Evolutionary conservation across 2,329 filamentous ascomycete species (phyloP), one percentile per base, ranked within the genome.

Genomic region (Trichoderma afroharzianum): DNA sequence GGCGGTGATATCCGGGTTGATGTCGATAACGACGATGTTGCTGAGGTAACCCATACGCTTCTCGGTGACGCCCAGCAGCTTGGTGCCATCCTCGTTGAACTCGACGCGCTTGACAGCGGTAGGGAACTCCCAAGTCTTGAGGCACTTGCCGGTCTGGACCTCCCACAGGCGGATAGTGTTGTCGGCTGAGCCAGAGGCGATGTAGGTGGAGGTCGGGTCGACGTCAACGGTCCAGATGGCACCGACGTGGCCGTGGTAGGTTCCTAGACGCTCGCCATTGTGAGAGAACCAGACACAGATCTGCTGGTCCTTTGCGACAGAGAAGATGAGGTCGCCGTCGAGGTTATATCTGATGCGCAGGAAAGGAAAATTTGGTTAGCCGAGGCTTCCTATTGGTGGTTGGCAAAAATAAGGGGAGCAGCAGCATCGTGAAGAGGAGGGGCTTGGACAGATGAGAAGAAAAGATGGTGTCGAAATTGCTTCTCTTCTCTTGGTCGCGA

Each of bases 91-190:
- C 79, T 97, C 92, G 81, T 91, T 95, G 87, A 99, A 99, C 85
- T 98, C 95, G 82, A 97, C 95, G 78, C 96, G 91, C 90, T 99
- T 98, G 83, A 99, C 94, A 75, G 95, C 94, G 58, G 96, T 98
- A 73, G 93, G 91, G 85, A 98, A 98, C 77, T 99, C 95, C 96
- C 96, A 99, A 71, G 92, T 93, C 91, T 98, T 98, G 79, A 99
- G 88, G 81, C 93, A 92, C 81, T 93, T 93, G 81, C 96, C 96
- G 18, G 92, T 93, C 88, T 94, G 93, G 82, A 98, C 88, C 81
- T 99, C 94, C 96, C 96, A 99, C 79, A 99, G 88, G 80, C 95
- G 91, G 84, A 99, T 95, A 58, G 95, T 98, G 88, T 98, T 98
- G 86, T 99, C 96, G 83, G 96, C 96, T 78, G 95, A 96, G 79